Conservation (phyloP, 148 eudicot species). For the Agrostemma githago region DNA sequence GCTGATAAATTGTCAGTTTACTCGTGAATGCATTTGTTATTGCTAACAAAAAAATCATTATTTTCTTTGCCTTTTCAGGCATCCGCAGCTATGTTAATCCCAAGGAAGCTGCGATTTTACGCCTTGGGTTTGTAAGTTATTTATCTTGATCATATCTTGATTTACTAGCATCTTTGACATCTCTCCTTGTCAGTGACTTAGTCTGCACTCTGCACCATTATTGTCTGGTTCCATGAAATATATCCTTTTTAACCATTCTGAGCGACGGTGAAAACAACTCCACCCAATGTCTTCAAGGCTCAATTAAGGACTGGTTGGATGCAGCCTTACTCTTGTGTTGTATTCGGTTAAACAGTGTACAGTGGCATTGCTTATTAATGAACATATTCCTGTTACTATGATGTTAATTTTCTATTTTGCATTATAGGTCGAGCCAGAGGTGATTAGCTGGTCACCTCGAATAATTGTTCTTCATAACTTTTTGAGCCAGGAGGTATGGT, state of each 20-base stretch:
- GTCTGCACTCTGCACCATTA: not conserved
- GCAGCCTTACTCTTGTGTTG: not conserved
- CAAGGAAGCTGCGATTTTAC: constrained; percentile 64
- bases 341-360: not conserved
- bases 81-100: constrained; percentile 53
- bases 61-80: constrained; percentile 35
- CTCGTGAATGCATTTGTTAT: not conserved
- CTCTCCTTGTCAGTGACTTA: not conserved
- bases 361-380: not conserved
- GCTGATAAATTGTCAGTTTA: not conserved
- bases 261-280: not conserved
- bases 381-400: not conserved
- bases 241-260: not conserved
- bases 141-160: constrained; percentile 8
- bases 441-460: constrained; percentile 79
- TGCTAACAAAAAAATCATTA: not conserved
- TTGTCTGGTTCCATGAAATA: not conserved
- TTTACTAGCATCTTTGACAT: constrained; percentile 7
- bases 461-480: constrained; percentile 75
- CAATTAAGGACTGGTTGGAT: no score
- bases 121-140: constrained; percentile 69
- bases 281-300: not conserved
- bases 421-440: constrained; percentile 79
- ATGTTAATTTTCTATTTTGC: constrained; percentile 13
- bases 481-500: constrained; percentile 62